Evolutionary conservation across 148 eudicot genomes (phyloP).

Genomic region (Silene latifolia): DNA sequence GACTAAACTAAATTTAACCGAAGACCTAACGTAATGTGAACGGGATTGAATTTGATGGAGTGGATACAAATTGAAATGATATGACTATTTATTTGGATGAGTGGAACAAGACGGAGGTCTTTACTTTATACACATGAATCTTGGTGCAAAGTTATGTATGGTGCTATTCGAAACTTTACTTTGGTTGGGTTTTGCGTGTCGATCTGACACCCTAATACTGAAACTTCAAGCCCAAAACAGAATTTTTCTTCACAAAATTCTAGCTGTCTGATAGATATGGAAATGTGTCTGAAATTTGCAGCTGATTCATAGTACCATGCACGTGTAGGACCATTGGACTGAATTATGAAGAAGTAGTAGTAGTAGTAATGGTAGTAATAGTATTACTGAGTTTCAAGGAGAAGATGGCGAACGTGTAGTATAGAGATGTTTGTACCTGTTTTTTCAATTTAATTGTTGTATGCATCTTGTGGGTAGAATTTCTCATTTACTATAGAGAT

Average conservation of each 20-base stretch:
- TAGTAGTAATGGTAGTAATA: neutral
- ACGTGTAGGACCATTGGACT: too few species aligned
- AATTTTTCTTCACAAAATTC: neutral
- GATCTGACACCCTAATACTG: neutral
- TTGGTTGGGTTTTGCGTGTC: neutral
- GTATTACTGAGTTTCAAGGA: neutral
- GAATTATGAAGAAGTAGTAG: neutral
- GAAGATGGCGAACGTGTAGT: neutral
- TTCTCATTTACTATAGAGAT: neutral
- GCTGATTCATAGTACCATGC: neutral
- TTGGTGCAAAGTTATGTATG: neutral
- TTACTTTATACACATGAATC: neutral
- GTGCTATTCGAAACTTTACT: neutral
- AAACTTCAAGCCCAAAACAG: neutral
- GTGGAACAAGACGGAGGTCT: neutral
- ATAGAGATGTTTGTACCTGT: neutral
- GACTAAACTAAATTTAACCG: neutral
- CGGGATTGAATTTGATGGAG: neutral
- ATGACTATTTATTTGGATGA: neutral
- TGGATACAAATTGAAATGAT: neutral
- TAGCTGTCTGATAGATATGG: neutral
- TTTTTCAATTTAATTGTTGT: conserved; percentile 10
- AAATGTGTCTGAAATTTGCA: neutral
- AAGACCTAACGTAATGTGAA: neutral
- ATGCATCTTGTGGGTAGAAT: conserved; percentile 5